Evolutionary conservation across 768 basidiomycete species (phyloP).

Genomic region (Lanmaoa rubissima): DNA sequence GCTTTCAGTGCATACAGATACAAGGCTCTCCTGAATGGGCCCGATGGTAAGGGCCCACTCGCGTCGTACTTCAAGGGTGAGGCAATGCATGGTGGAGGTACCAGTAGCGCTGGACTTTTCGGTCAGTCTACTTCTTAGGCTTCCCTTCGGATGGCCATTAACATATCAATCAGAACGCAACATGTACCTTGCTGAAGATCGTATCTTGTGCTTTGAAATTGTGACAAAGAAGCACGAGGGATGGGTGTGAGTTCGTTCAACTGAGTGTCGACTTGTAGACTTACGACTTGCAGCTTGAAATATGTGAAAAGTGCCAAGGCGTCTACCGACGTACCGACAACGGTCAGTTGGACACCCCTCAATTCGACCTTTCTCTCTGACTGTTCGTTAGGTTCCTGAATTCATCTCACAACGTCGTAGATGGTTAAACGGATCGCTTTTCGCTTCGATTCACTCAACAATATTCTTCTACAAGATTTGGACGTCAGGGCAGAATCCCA

Average conservation of each 20-base stretch:
- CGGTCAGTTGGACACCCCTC: slow-evolving; percentile 38
- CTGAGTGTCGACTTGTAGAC: neutral
- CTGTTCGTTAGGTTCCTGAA: slow-evolving; percentile 61
- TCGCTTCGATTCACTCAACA: slow-evolving; percentile 91
- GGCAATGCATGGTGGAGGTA: slow-evolving; percentile 68
- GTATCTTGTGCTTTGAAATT: slow-evolving; percentile 92
- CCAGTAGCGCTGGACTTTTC: slow-evolving; percentile 65
- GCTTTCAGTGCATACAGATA: slow-evolving; percentile 93
- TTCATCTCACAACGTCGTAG: slow-evolving; percentile 94
- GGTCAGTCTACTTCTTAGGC: slow-evolving; percentile 27
- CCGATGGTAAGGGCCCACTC: slow-evolving; percentile 85
- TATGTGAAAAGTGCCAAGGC: slow-evolving; percentile 95
- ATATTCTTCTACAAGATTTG: slow-evolving; percentile 87
- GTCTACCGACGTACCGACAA: slow-evolving; percentile 92
- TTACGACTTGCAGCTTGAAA: slow-evolving; percentile 50
- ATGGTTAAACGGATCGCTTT: slow-evolving; percentile 87
- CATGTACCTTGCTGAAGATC: slow-evolving; percentile 90
- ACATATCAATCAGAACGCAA: slow-evolving; percentile 55
- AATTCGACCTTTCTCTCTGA: neutral
- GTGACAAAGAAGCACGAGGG: slow-evolving; percentile 85
- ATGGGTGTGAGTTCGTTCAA: slow-evolving; percentile 59
- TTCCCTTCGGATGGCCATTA: neutral
- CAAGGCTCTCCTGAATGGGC: slow-evolving; percentile 81
- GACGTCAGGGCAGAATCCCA: slow-evolving; percentile 86
- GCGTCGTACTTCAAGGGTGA: slow-evolving; percentile 95